phyloP scores from a whole-genome alignment of 306 rosid species.

The Medicago ruthenica region DNA sequence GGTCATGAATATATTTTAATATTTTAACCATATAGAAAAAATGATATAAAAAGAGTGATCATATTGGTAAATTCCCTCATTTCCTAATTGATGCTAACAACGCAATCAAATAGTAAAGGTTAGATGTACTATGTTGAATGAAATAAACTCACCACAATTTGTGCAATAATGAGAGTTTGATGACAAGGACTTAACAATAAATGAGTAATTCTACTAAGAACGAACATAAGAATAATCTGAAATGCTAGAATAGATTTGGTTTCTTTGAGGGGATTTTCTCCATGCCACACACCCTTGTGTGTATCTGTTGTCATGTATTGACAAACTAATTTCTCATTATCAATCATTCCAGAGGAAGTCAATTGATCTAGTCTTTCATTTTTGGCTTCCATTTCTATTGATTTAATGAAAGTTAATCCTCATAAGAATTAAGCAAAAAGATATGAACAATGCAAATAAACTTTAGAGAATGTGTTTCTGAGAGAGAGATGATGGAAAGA shows the following conservation, averaged over 20 bases:
- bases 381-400: not conserved
- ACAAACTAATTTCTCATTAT: slow-evolving; percentile 17
- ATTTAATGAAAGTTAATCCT: slow-evolving; percentile 18
- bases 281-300: slow-evolving; percentile 10
- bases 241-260: not conserved
- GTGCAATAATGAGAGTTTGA: slow-evolving; percentile 39
- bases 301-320: not conserved
- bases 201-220: slow-evolving; percentile 35
- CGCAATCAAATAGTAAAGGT: not conserved
- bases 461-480: slow-evolving; percentile 1
- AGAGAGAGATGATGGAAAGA: slow-evolving; percentile 21
- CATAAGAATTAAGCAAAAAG: not conserved
- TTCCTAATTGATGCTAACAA: not conserved
- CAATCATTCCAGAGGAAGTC: slow-evolving; percentile 32
- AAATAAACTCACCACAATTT: slow-evolving; percentile 37
- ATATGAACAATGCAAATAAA: slow-evolving; percentile 2
- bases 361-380: not conserved
- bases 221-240: slow-evolving; percentile 27
- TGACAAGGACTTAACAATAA: slow-evolving; percentile 37
- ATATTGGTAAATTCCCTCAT: not conserved
- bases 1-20: too few relatives aligned
- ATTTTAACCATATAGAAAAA: not conserved
- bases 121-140: not conserved
- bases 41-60: not conserved
- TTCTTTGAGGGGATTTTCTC: slow-evolving; percentile 20